phyloP scores from a whole-genome alignment of 2,329 filamentous ascomycete genomes.

The Amauroascus niger region DNA sequence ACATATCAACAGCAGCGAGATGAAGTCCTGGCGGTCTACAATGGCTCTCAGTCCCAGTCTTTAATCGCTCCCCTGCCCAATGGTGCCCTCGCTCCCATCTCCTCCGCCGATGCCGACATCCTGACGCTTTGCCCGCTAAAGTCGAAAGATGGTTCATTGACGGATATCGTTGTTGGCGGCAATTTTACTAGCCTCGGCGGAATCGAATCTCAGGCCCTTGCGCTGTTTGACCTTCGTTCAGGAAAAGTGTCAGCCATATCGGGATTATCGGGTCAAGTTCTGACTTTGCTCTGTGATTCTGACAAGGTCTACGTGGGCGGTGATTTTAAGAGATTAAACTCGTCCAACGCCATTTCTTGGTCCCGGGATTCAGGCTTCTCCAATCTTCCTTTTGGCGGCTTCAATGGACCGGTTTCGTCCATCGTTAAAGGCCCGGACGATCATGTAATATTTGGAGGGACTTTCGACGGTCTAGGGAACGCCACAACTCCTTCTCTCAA shows the following conservation, averaged over 20 bases:
- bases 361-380: constrained; percentile 57
- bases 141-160: constrained; percentile 53
- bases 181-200: constrained; percentile 89
- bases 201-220: constrained; percentile 65
- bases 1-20: constrained; percentile 72
- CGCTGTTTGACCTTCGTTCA: constrained; percentile 66
- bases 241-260: constrained; percentile 60
- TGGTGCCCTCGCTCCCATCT: constrained; percentile 65
- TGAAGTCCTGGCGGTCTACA: constrained; percentile 27
- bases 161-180: constrained; percentile 76
- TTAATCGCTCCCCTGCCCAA: constrained; percentile 76
- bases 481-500: constrained; percentile 51
- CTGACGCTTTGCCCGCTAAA: constrained; percentile 77
- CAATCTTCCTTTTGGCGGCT: constrained; percentile 80
- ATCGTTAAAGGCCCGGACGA: constrained; percentile 72
- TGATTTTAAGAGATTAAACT: constrained; percentile 67
- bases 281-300: constrained; percentile 72
- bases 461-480: constrained; percentile 81
- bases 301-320: constrained; percentile 87
- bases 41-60: constrained; percentile 52
- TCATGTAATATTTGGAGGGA: constrained; percentile 84
- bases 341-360: constrained; percentile 86
- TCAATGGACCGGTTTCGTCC: constrained; percentile 83
- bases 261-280: constrained; percentile 77
- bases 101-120: constrained; percentile 73